Percentiles rank a stretch among this genome's conserved stretches.
Conservation (phyloP, 2,329 filamentous ascomycete genomes). For the Diaporthe nobilis region DNA sequence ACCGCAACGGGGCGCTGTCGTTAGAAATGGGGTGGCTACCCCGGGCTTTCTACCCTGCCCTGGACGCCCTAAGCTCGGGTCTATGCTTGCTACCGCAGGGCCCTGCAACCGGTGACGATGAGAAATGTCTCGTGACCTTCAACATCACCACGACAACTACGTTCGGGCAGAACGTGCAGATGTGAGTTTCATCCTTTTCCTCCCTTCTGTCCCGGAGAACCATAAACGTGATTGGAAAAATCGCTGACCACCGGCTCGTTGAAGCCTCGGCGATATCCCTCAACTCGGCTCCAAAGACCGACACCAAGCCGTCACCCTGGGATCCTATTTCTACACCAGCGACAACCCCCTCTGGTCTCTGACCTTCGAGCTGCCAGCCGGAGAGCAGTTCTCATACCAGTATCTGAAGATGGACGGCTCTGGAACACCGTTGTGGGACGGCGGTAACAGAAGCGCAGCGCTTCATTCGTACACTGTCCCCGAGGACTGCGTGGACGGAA, state of each 20-base stretch:
- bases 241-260: not conserved
- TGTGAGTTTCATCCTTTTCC: not conserved
- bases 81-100: not conserved
- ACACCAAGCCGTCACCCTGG: constrained; percentile 15
- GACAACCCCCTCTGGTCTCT: constrained; percentile 7
- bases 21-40: constrained; percentile 24
- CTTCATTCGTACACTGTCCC: constrained; percentile 10
- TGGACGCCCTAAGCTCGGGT: not conserved
- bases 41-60: not conserved
- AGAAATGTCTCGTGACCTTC: constrained; percentile 7
- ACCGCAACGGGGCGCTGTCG: not conserved
- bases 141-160: not conserved
- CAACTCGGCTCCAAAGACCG: constrained; percentile 7
- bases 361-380: not conserved
- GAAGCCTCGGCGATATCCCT: constrained; percentile 1
- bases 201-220: not conserved
- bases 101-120: not conserved
- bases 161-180: constrained; percentile 7
- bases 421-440: not conserved
- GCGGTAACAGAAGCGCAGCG: not conserved
- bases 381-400: not conserved
- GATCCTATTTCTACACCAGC: constrained; percentile 3
- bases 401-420: constrained; percentile 9
- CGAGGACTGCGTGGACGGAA: not conserved
- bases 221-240: accelerated